Evolutionary conservation across 106 monocot species (phyloP).

Genomic region (Phalaenopsis aphrodite): DNA sequence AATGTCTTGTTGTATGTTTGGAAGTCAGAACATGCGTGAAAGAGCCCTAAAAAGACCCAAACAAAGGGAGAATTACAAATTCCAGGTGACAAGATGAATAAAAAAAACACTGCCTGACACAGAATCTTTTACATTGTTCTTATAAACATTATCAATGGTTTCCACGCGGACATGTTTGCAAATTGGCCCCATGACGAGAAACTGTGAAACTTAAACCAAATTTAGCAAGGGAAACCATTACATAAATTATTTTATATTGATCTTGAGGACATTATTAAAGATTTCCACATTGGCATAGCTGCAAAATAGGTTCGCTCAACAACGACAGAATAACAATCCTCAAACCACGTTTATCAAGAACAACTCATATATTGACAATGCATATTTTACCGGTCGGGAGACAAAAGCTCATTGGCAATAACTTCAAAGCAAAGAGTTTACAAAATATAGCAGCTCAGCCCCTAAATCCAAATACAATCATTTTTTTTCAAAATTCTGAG

Average conservation of each 20-base stretch:
- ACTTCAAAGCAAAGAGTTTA: not conserved
- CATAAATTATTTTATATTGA: not conserved
- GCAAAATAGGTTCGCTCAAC: not conserved
- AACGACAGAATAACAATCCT: not conserved
- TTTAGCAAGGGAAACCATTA: not conserved
- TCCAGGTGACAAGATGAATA: no score
- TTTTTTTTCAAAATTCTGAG: constrained; percentile 1
- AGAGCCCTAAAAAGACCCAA: not conserved
- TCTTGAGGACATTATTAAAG: not conserved
- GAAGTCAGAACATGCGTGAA: not conserved
- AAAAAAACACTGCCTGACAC: no score
- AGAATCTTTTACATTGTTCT: no score
- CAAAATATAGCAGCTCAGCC: not conserved
- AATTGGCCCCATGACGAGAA: no score
- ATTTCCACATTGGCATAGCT: not conserved
- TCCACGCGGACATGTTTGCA: no score
- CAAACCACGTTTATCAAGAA: not conserved
- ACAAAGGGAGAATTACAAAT: not conserved
- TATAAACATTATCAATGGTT: no score
- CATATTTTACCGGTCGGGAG: not conserved
- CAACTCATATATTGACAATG: not conserved
- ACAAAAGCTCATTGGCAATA: not conserved
- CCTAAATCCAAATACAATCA: not conserved
- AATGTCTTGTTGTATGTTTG: not conserved
- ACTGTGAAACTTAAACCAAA: no score